Conservation (phyloP, 257 asterid genomes). For the Thymus quinquecostatus region DNA sequence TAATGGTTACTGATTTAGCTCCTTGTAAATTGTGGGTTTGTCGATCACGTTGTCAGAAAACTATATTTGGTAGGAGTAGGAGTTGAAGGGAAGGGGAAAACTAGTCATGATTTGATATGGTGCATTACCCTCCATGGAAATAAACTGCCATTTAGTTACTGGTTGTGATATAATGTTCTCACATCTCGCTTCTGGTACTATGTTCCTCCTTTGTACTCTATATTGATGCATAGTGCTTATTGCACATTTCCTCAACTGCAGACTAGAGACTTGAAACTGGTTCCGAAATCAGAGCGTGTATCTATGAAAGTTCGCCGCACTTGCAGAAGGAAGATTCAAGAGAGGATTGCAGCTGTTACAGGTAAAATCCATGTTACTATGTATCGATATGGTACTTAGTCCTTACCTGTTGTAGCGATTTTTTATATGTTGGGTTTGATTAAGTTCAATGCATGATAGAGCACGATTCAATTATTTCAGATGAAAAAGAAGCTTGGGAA, state of each 20-base stretch:
- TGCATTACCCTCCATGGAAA: not conserved
- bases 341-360: slow-evolving; percentile 66
- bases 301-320: slow-evolving; percentile 63
- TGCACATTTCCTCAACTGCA: slow-evolving; percentile 35
- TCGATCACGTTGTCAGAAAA: no score
- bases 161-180: slow-evolving; percentile 4
- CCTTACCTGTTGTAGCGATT: not conserved
- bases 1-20: not conserved
- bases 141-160: not conserved
- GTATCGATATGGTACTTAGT: not conserved
- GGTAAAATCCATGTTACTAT: slow-evolving; percentile 43
- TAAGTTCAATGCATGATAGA: not conserved
- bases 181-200: not conserved
- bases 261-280: slow-evolving; percentile 77
- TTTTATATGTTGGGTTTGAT: not conserved
- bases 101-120: not conserved
- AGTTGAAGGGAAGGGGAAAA: no score
- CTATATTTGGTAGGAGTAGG: no score
- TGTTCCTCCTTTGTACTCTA: not conserved
- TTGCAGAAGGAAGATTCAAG: slow-evolving; percentile 77
- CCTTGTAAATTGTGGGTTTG: not conserved
- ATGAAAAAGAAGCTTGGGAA: not conserved
- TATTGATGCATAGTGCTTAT: slow-evolving; percentile 9
- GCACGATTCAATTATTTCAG: not conserved
- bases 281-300: slow-evolving; percentile 59